Percentiles rank a stretch among this genome's conserved stretches.
phyloP scores from a whole-genome alignment of 176 grass and related monocot species.

The Oryza glumipatula region DNA sequence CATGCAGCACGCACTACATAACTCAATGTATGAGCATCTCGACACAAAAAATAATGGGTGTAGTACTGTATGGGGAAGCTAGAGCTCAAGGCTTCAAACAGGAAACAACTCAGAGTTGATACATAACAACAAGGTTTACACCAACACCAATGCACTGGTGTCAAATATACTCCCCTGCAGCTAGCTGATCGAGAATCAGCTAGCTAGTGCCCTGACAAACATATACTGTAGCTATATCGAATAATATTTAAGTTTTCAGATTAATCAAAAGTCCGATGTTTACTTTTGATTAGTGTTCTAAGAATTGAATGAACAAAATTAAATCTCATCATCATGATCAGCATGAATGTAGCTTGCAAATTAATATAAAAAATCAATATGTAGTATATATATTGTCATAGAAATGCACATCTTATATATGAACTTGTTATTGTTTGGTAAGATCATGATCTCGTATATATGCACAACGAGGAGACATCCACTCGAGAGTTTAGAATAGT shows the following conservation, averaged over 20 bases:
- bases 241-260: conserved; percentile 11
- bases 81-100: conserved; percentile 45
- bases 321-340: not conserved
- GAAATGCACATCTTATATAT: not conserved
- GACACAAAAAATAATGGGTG: conserved; percentile 45
- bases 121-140: conserved; percentile 39
- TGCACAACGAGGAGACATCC: not conserved
- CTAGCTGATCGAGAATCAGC: not conserved
- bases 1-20: conserved; percentile 14
- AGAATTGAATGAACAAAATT: conserved; percentile 4
- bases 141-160: conserved; percentile 46
- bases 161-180: conserved; percentile 11
- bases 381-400: not conserved
- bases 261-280: conserved; percentile 7
- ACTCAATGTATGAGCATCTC: conserved; percentile 46
- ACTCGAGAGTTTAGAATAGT: too few relatives aligned
- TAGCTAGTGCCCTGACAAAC: conserved; percentile 34
- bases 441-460: not conserved
- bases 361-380: not conserved
- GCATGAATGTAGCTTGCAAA: not conserved
- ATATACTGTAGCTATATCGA: not conserved
- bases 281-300: conserved; percentile 24
- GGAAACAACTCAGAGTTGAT: conserved; percentile 33
- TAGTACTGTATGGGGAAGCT: conserved; percentile 26
- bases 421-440: not conserved